Percentiles rank a stretch among this genome's conserved stretches.
Evolutionary conservation across 2,329 filamentous ascomycete species (phyloP).

Genomic region (Calonectria henricotiae): DNA sequence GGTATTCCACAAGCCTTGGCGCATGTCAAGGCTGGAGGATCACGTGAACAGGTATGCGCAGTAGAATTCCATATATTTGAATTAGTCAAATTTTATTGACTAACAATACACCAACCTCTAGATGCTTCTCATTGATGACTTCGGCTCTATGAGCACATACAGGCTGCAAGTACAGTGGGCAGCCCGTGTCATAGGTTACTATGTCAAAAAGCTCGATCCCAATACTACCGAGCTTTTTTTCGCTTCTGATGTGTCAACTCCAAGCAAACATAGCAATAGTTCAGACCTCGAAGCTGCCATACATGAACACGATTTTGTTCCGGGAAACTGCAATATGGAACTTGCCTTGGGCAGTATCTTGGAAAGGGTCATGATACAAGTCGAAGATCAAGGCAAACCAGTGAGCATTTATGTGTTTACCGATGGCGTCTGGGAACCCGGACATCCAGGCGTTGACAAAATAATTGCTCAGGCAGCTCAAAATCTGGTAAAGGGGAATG

Average conservation of each 20-base stretch:
- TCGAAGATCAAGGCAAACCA: background rate
- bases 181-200: conserved; percentile 32
- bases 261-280: background rate
- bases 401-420: conserved; percentile 35
- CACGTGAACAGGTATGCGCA: too few relatives aligned
- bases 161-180: background rate
- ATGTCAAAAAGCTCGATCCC: background rate
- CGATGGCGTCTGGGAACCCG: conserved; percentile 27
- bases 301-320: background rate
- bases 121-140: conserved; percentile 35
- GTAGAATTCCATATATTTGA: too few relatives aligned
- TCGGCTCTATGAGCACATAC: background rate
- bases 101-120: background rate
- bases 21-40: too few relatives aligned
- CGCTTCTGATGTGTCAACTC: background rate
- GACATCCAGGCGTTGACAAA: background rate
- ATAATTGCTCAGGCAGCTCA: conserved; percentile 11
- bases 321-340: conserved; percentile 10
- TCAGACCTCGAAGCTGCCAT: conserved; percentile 2
- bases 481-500: background rate
- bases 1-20: too few relatives aligned
- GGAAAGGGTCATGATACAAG: background rate
- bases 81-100: too few relatives aligned
- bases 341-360: background rate
- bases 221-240: conserved; percentile 17